Base-by-base conservation (phyloP, 78 protist species). In the Dictyostelium citrinum region DNA sequence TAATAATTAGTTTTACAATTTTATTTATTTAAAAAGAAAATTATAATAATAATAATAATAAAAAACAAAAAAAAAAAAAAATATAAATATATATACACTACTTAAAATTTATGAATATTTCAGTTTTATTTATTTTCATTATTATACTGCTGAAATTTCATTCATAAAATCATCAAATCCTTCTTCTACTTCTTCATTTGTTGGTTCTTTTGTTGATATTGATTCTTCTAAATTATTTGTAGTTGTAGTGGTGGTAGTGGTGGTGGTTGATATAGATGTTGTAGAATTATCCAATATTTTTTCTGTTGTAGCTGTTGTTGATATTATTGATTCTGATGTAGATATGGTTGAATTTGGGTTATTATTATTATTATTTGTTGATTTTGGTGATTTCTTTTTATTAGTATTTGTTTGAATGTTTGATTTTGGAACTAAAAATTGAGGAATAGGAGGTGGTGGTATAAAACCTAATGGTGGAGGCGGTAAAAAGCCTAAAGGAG, bases 101-200 rank as follows among this genome's bases (percentile, higher is more conserved):
- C 22, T 49, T 16, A 49, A 49, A 49, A 16, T 49, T n/a, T n/a
- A 49, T 14, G 17, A 12, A 4, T 12, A 14, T 49, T 12, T 49
- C 22, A 9, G 2, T 64, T 64, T 64, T 20, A 20, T 64, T 31
- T 72, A 72, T 29, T 33, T 31, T 33, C 17, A 16, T 72, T 72
- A 16, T 72, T 72, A 72, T 7, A 37, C 41, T 11, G 14, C n/a
- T 35, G 29, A 22, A 22, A 75, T 75, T 75, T 75, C 81, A n/a
- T 75, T 75, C 81, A 75, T 75, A 27, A 84, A 84, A 7, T 46
- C 91, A 27, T 71, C 91, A 31, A 75, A 84, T 33, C 75, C 91
- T 12, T 84, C 91, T 27, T 84, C 91, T 39, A 84, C 29, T 24
- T 84, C 91, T 55, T 84, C 27, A 5, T 74, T 79, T 51, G 77